Base-by-base conservation (phyloP, 1,284 basidiomycete species). In the Tylopilus orsonianus region DNA sequence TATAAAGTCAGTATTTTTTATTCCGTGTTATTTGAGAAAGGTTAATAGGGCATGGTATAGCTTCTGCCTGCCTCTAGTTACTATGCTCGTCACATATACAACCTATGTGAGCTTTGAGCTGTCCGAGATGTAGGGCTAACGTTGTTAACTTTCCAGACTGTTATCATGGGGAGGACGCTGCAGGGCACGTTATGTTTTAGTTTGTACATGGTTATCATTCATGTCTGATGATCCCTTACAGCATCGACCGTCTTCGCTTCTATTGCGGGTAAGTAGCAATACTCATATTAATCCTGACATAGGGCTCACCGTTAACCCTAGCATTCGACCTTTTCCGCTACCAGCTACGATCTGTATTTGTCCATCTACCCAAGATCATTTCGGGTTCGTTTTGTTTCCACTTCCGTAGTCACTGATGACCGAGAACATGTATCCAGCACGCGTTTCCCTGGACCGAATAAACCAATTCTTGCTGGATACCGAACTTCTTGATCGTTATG, bases 401-500 rank as follows among this genome's bases (percentile, higher is more conserved):
- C 14, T 24, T 9, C 8, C 26, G 5, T 3, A 5, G 3, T 14
- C 13, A 8, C 8, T n/a, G 14, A 16, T 42, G 7, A 42, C 22
- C 7, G 13, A n/a, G 13, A 26, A 29, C 3, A 8, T 13, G 6
- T 20, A 32, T 22, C 9, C 6, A 42, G 41, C 41, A 8, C 41
- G 41, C 19, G 16, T 42, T 13, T 33, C 41, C 8, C 30, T 42
- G 20, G 41, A 42, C 20, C 41, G 30, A n/a, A 42, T 42, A 8
- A 42, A 42, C n/a, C 29, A 33, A 2, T 42, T 42, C 29, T 33
- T 42, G 29, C 20, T 23, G 16, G 22, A 42, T 30, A 33, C 29
- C n/a, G 30, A 42, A 42, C 41, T 42, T 7, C 41, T 42, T 13
- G 41, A 42, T 33, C 41, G 41, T 5, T 41, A 41, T 13, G 27